Evolutionary conservation across 208 protist species (phyloP).

Genomic region (Leishmania mexicana): DNA sequence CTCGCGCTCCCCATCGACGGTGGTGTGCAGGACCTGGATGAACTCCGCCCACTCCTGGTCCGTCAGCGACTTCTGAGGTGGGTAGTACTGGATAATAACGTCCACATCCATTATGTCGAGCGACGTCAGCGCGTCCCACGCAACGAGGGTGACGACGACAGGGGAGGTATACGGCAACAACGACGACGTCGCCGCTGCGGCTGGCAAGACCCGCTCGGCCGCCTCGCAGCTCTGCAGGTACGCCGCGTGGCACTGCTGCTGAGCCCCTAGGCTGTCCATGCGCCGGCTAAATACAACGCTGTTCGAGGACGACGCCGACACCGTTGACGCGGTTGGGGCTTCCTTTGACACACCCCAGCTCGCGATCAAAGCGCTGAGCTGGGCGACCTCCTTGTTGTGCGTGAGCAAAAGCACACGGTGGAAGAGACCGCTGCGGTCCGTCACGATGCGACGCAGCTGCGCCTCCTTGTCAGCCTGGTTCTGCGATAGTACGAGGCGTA

Average conservation of each 20-base stretch:
- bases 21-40: slow-evolving; percentile 79
- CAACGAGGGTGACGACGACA: slow-evolving; percentile 43
- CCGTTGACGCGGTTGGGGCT: background rate
- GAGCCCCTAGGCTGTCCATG: slow-evolving; percentile 44
- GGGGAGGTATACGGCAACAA: slow-evolving; percentile 6
- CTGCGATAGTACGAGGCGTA: slow-evolving; percentile 54
- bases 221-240: slow-evolving; percentile 25
- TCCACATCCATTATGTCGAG: slow-evolving; percentile 87
- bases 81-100: slow-evolving; percentile 74
- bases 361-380: slow-evolving; percentile 48
- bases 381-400: slow-evolving; percentile 76
- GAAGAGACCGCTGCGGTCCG: slow-evolving; percentile 38
- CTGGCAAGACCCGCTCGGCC: background rate
- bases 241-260: slow-evolving; percentile 25
- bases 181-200: background rate
- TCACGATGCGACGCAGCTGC: slow-evolving; percentile 54
- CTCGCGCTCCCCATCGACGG: slow-evolving; percentile 56
- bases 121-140: slow-evolving; percentile 66
- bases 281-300: slow-evolving; percentile 40
- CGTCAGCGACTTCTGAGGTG: slow-evolving; percentile 76
- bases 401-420: slow-evolving; percentile 66
- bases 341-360: slow-evolving; percentile 47
- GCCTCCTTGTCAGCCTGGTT: slow-evolving; percentile 56
- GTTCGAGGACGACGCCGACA: slow-evolving; percentile 14
- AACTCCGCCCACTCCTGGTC: slow-evolving; percentile 70